Base-by-base conservation (phyloP, 78 protist species). In the Dictyostelium firmibasis region DNA sequence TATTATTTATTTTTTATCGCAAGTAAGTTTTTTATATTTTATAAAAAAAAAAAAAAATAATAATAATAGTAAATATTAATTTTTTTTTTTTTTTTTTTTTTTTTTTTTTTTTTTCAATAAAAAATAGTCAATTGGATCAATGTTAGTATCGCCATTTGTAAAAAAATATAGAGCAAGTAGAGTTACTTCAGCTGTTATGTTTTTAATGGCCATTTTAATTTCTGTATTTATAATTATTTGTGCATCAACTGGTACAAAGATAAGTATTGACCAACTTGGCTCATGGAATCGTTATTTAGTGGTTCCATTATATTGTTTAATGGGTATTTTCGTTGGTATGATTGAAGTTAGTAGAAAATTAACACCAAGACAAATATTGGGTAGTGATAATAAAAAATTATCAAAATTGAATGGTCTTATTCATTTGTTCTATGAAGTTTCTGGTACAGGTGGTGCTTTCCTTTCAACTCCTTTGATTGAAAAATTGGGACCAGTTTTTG, bases 401-500 rank as follows among this genome's bases (percentile, higher is more conserved):
- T 41, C 86, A 29, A 89, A 81, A n/a, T 31, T 89, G 20, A 89
- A 89, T 47, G 94, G 94, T 89, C 4, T 64, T 0, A 75, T 89
- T 31, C 94, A 89, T 38, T 33, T 89, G 4, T 89, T 89, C 78
- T 89, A 89, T 35, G 94, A 89, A 50, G 13, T 44, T 14, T 29
- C 70, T n/a, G 94, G 94, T 81, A 89, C 94, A n/a, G 64, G 75
- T 18, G 94, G 94, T 70, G 94, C 94, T 23, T 89, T 81, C 64
- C 83, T 89, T 11, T 81, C 87, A 25, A 89, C 94, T 2, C 69
- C 74, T 5, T 75, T 89, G 38, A 89, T 89, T 77, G 33, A 78
- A 4, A 38, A 31, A 9, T 50, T 89, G 0, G 94, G 94, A 43
- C 88, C 94, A 8, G 57, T 89, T 53, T 89, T 62, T 35, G 77